These are phyloP conservation scores for Neofusicoccum umdonicola DNA, from an alignment of 2,329 filamentous ascomycete species.

Conservation along the genomic window DNA sequence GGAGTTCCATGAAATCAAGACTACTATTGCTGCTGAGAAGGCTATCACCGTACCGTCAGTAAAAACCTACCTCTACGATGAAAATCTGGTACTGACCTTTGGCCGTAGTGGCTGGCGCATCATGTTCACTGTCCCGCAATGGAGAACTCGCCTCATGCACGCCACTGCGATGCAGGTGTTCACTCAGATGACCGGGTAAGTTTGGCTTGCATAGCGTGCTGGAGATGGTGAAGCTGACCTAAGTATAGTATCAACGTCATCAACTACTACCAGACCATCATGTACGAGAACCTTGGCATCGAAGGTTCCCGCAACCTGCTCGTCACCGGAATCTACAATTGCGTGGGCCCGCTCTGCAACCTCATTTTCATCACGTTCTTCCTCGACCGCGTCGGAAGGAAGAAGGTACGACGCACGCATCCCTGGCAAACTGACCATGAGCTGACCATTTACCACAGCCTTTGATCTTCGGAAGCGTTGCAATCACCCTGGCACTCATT, in stretches of 20 bases:
- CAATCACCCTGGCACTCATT: slow-evolving; percentile 57
- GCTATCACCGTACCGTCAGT: slow-evolving; percentile 46
- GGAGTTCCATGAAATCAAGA: slow-evolving; percentile 60
- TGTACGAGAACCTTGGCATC: slow-evolving; percentile 59
- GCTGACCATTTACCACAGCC: slow-evolving; percentile 44
- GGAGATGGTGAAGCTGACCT: not conserved
- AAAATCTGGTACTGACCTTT: not conserved
- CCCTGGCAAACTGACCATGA: not conserved
- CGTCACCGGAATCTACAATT: slow-evolving; percentile 61
- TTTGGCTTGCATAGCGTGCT: not conserved
- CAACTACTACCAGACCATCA: slow-evolving; percentile 60
- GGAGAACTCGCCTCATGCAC: slow-evolving; percentile 61
- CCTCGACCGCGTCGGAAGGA: slow-evolving; percentile 50
- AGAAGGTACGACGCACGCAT: not conserved
- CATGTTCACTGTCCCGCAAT: slow-evolving; percentile 58
- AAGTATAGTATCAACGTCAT: slow-evolving; percentile 51
- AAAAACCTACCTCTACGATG: not conserved
- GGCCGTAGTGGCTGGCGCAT: slow-evolving; percentile 48
- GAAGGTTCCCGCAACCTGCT: slow-evolving; percentile 53
- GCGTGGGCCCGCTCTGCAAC: slow-evolving; percentile 56
- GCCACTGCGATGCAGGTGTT: slow-evolving; percentile 64
- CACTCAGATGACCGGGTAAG: slow-evolving; percentile 60
- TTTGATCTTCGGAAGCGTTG: slow-evolving; percentile 53
- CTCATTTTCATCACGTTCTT: slow-evolving; percentile 60
- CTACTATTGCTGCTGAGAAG: slow-evolving; percentile 60